These are phyloP conservation scores for Simmondsia chinensis DNA, from an alignment of 148 eudicot genomes.

Conservation along the genomic window DNA sequence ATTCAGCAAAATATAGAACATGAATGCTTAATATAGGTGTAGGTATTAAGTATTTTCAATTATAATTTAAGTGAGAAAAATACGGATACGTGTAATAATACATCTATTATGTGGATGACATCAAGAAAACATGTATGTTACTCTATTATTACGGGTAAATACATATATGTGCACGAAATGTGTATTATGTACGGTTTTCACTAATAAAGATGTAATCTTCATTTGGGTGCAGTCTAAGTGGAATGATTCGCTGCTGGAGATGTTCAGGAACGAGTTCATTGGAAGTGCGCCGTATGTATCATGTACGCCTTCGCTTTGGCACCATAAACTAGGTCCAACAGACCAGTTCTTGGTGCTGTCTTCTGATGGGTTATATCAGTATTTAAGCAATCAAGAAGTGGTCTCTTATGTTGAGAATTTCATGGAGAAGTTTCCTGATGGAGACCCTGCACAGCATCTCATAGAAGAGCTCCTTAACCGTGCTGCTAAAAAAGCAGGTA, in stretches of 20 bases:
- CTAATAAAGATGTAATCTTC: conserved; percentile 12
- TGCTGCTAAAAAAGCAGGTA: conserved; percentile 99
- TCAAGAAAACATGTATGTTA: too few species aligned
- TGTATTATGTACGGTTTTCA: background rate
- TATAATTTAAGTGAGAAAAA: too few species aligned
- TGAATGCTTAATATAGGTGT: too few species aligned
- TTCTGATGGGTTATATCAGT: conserved; percentile 96
- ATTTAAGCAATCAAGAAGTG: conserved; percentile 91
- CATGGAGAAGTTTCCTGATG: conserved; percentile 91
- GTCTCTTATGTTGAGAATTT: conserved; percentile 81
- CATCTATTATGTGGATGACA: too few species aligned
- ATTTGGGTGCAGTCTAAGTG: conserved; percentile 68
- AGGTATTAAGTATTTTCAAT: too few species aligned
- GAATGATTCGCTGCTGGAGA: conserved; percentile 78
- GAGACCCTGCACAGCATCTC: conserved; percentile 98
- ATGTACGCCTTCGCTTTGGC: conserved; percentile 79
- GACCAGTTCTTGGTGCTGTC: conserved; percentile 98
- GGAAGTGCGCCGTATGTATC: conserved; percentile 88
- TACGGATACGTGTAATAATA: too few species aligned
- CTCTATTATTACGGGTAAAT: too few species aligned
- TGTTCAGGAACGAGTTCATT: conserved; percentile 95
- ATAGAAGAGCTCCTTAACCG: conserved; percentile 95
- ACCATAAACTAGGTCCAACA: conserved; percentile 68
- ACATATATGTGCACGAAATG: too few species aligned
- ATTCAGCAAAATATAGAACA: too few species aligned